A percentile compares a stretch with the other conserved stretches of the same genome.
Conservation (phyloP, 2,329 filamentous ascomycete genomes). For the Fonsecaea pedrosoi region DNA sequence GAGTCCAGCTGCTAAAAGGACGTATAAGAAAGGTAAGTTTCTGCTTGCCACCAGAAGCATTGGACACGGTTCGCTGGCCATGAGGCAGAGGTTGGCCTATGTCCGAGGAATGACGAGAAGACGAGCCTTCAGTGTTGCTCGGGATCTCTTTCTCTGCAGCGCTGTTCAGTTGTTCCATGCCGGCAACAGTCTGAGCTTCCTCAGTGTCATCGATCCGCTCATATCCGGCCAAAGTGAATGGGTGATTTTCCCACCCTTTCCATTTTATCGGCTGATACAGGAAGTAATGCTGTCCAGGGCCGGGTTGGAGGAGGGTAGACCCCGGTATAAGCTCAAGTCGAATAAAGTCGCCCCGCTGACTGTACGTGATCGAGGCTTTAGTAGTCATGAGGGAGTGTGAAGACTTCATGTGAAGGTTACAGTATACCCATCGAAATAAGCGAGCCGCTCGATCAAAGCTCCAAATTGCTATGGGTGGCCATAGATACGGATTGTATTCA, state of each 20-base stretch:
- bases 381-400: slow-evolving; percentile 44
- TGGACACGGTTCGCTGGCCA: no score
- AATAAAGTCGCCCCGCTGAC: slow-evolving; percentile 54
- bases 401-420: slow-evolving; percentile 50
- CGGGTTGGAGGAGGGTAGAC: slow-evolving; percentile 45
- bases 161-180: no score
- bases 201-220: no score
- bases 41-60: slow-evolving; percentile 36
- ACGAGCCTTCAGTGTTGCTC: background rate
- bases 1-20: slow-evolving; percentile 60
- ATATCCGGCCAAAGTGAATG: slow-evolving; percentile 52
- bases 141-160: no score
- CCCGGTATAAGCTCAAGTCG: slow-evolving; percentile 54
- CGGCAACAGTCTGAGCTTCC: no score
- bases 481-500: slow-evolving; percentile 60
- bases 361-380: slow-evolving; percentile 52
- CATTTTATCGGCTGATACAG: slow-evolving; percentile 55
- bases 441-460: slow-evolving; percentile 55
- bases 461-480: slow-evolving; percentile 60
- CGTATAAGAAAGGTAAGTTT: slow-evolving; percentile 58
- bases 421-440: slow-evolving; percentile 51
- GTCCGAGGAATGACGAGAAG: slow-evolving; percentile 14
- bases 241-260: slow-evolving; percentile 59
- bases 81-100: background rate
- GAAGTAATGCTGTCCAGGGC: slow-evolving; percentile 59